phyloP scores from a whole-genome alignment of 2,329 filamentous ascomycete genomes.

The Xylogone sp. region DNA sequence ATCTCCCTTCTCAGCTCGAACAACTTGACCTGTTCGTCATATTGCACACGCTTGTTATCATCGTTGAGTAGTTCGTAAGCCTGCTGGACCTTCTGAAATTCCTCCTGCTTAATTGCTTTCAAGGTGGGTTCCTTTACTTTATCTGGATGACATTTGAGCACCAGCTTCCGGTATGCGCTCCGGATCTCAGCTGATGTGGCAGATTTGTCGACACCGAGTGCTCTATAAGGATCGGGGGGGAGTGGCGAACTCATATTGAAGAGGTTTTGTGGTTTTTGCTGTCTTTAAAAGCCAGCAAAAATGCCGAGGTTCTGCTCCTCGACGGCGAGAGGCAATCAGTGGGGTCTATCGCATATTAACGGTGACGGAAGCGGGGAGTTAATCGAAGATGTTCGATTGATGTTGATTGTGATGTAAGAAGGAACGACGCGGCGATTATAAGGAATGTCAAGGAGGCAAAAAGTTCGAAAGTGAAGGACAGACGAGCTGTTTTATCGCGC shows the following conservation, averaged over 20 bases:
- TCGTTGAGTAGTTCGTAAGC: conserved; percentile 90
- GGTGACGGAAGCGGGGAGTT: not conserved
- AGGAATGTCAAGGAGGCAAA: not conserved
- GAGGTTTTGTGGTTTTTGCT: not conserved
- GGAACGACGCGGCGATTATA: not conserved
- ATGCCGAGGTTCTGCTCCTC: conserved; percentile 8
- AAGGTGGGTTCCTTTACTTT: conserved; percentile 68
- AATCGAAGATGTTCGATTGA: not conserved
- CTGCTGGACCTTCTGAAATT: conserved; percentile 89
- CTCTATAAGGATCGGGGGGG: conserved; percentile 68
- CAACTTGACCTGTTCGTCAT: conserved; percentile 72
- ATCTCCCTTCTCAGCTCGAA: conserved; percentile 55
- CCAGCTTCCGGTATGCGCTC: conserved; percentile 77
- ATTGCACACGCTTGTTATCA: conserved; percentile 65
- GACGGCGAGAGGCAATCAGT: conserved; percentile 1
- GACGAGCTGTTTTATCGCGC: not conserved
- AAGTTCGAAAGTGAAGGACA: not conserved
- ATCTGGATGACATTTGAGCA: conserved; percentile 86
- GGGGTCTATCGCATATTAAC: conserved; percentile 19
- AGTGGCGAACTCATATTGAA: conserved; percentile 20
- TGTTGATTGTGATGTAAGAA: not conserved
- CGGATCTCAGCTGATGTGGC: conserved; percentile 71
- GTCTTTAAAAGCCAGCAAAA: too few relatives aligned
- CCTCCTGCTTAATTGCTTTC: conserved; percentile 75
- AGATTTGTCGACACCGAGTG: conserved; percentile 69